These are phyloP conservation scores for Colletotrichum sp. DNA, from an alignment of 2,329 filamentous ascomycete genomes.

Conservation along the genomic window DNA sequence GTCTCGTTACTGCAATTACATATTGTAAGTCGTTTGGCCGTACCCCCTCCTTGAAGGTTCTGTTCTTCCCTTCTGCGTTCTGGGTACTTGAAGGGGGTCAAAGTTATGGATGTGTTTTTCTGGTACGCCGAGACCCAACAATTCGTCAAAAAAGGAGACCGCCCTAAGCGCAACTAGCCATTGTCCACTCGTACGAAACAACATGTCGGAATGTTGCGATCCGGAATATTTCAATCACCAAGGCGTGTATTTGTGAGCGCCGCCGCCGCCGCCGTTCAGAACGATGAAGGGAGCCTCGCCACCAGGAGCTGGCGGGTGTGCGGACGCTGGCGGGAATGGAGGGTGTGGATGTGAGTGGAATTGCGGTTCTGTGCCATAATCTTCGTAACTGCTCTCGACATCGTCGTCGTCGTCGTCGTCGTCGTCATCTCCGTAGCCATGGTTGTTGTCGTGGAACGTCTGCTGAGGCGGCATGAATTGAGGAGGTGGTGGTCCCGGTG, in stretches of 20 bases:
- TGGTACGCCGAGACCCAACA: background rate
- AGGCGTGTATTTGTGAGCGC: constrained; percentile 7
- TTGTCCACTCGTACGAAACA: background rate
- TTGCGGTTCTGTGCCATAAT: background rate
- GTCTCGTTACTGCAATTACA: background rate
- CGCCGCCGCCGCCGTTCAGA: constrained; percentile 10
- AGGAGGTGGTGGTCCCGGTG: background rate
- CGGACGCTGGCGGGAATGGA: background rate
- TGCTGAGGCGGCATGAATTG: background rate
- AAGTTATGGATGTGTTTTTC: background rate
- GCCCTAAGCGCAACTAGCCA: background rate
- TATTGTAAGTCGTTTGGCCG: background rate
- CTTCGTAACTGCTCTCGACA: background rate
- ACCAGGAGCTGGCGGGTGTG: background rate
- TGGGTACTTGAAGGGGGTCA: background rate
- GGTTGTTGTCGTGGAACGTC: background rate
- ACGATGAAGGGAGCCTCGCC: constrained; percentile 17
- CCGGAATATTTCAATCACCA: background rate
- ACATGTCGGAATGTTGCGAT: background rate
- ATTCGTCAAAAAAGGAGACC: background rate
- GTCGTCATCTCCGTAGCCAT: background rate
- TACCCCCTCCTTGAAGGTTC: constrained; percentile 3
- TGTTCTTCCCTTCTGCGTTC: constrained; percentile 17
- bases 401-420: background rate
- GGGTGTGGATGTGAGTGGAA: background rate